These are phyloP conservation scores for Dimocarpus longan DNA, from an alignment of 345 rosid species.

Conservation along the genomic window DNA sequence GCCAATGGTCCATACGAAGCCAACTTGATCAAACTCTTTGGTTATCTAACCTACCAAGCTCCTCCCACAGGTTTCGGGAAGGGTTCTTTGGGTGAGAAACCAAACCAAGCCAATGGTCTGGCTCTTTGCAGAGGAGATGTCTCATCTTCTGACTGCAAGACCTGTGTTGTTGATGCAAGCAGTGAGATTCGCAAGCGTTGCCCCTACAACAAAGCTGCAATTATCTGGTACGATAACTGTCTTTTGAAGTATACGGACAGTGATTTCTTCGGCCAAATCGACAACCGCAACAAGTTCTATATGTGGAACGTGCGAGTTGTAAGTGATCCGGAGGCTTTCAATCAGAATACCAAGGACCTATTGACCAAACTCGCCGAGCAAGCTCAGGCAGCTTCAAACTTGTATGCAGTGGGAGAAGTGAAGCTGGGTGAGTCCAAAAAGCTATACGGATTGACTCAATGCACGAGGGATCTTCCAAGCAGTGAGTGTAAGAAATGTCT, in stretches of 20 bases:
- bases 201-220: conserved; percentile 50
- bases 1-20: conserved; percentile 31
- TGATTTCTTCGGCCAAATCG: conserved; percentile 46
- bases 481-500: conserved; percentile 45
- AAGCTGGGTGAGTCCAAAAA: conserved; percentile 11
- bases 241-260: conserved; percentile 39
- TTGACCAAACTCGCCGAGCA: conserved; percentile 24
- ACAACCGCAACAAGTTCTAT: conserved; percentile 38
- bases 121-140: conserved; percentile 71
- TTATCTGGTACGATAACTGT: conserved; percentile 55
- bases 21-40: conserved; percentile 34
- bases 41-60: conserved; percentile 22
- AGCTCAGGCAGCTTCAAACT: conserved; percentile 23
- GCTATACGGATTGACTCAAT: conserved; percentile 44
- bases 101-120: conserved; percentile 48
- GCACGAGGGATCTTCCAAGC: conserved; percentile 39
- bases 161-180: conserved; percentile 49
- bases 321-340: conserved; percentile 27
- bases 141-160: conserved; percentile 45
- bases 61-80: conserved; percentile 37
- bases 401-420: conserved; percentile 35
- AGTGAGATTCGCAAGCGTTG: conserved; percentile 49
- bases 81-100: conserved; percentile 38
- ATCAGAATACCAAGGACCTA: conserved; percentile 33
- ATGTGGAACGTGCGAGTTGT: conserved; percentile 38